These are phyloP conservation scores for Euphorbia tirucalli DNA, from an alignment of 345 rosid species.

Conservation along the genomic window DNA sequence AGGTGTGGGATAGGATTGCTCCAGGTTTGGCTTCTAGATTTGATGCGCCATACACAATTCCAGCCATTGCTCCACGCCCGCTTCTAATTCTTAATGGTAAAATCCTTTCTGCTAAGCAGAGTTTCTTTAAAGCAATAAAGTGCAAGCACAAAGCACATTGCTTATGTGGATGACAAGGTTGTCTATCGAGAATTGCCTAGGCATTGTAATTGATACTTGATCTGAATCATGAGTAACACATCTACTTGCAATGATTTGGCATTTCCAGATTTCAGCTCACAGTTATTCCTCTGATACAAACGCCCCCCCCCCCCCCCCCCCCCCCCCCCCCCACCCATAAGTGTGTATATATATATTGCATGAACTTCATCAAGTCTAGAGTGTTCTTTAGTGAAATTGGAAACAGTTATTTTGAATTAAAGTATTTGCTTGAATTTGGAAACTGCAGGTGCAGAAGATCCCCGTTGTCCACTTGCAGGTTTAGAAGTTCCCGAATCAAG, in stretches of 20 bases:
- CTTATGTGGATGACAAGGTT: slow-evolving; percentile 2
- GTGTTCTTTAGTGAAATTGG: neutral
- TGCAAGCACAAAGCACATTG: neutral
- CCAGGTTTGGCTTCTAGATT: slow-evolving; percentile 76
- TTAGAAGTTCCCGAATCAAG: slow-evolving; percentile 45
- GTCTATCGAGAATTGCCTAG: neutral
- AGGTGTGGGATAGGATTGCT: slow-evolving; percentile 95
- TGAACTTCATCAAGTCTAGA: neutral
- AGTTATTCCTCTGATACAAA: slow-evolving; percentile 3
- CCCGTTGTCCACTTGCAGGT: slow-evolving; percentile 75
- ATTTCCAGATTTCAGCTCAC: neutral
- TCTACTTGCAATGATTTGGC: neutral
- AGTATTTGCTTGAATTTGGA: slow-evolving; percentile 9
- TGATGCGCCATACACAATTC: slow-evolving; percentile 68
- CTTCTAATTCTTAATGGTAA: slow-evolving; percentile 70
- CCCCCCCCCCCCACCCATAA: neutral
- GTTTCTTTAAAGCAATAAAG: neutral
- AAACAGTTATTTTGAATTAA: neutral
- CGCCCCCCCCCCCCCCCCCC: too few species aligned
- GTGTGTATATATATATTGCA: neutral
- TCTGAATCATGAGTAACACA: neutral
- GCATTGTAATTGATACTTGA: neutral
- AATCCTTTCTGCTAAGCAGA: neutral
- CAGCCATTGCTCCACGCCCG: slow-evolving; percentile 69
- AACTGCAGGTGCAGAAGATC: slow-evolving; percentile 67